phyloP scores from a whole-genome alignment of 306 rosid genomes.

The Alnus glutinosa region DNA sequence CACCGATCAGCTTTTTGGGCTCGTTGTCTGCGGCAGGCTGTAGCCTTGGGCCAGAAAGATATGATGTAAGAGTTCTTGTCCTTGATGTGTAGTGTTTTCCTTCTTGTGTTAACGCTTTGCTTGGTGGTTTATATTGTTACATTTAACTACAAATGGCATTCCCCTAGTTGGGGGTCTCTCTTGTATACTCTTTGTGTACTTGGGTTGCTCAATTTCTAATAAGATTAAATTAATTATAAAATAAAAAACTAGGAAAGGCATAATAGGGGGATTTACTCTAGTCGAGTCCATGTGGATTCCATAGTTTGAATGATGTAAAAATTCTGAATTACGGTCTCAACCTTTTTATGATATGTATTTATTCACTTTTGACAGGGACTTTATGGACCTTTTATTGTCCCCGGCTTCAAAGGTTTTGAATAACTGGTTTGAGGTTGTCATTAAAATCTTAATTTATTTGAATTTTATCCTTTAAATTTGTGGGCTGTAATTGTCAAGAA shows the following conservation, averaged over 20 bases:
- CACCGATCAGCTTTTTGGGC: constrained; percentile 87
- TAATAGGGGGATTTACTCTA: too few relatives aligned
- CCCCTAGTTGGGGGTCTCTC: not conserved
- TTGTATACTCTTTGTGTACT: too few relatives aligned
- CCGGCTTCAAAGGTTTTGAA: constrained; percentile 92
- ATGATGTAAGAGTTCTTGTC: constrained; percentile 66
- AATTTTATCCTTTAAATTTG: constrained; percentile 14
- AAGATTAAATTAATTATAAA: too few relatives aligned
- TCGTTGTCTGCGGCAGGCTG: constrained; percentile 53
- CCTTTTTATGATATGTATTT: constrained; percentile 14
- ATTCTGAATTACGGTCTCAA: constrained; percentile 19
- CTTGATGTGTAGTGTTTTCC: constrained; percentile 23
- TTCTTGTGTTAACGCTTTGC: not conserved
- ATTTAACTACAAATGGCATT: not conserved
- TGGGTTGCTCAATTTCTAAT: too few relatives aligned
- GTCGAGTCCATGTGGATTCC: constrained; percentile 5
- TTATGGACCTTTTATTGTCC: constrained; percentile 84
- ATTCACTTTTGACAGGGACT: constrained; percentile 60
- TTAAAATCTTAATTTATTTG: constrained; percentile 18
- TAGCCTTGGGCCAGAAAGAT: constrained; percentile 81
- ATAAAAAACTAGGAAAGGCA: too few relatives aligned
- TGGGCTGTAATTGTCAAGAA: not conserved
- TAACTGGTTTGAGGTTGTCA: constrained; percentile 90
- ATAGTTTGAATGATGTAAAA: constrained; percentile 17
- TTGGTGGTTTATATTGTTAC: constrained; percentile 8